phyloP scores from a whole-genome alignment of 768 basidiomycete genomes.

The Gyrodon lividus region DNA sequence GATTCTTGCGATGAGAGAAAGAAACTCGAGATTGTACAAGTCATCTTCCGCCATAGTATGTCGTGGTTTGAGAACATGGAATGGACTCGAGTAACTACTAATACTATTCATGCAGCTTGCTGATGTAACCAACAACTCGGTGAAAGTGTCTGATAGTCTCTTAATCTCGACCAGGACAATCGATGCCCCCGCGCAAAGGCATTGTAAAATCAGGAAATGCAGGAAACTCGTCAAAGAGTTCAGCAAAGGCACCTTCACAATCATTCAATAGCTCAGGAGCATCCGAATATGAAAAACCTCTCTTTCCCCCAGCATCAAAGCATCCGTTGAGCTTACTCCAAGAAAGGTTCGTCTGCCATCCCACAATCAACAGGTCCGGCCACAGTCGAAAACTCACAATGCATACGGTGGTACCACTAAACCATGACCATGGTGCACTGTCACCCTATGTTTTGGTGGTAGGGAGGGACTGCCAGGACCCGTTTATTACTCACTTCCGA shows the following conservation, averaged over 20 bases:
- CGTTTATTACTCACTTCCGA: neutral
- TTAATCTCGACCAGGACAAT: neutral
- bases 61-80: constrained; percentile 8
- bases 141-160: neutral
- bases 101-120: constrained; percentile 4
- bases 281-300: constrained; percentile 47
- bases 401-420: neutral
- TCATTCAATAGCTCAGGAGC: constrained; percentile 14
- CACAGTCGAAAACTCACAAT: neutral
- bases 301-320: constrained; percentile 86
- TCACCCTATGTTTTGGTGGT: neutral
- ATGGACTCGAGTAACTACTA: neutral
- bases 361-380: neutral
- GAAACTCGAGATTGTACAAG: constrained; percentile 88
- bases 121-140: constrained; percentile 16
- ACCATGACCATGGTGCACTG: too few species aligned
- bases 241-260: constrained; percentile 11
- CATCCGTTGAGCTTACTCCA: constrained; percentile 75
- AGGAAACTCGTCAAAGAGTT: constrained; percentile 75
- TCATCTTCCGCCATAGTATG: constrained; percentile 63
- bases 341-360: constrained; percentile 56
- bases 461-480: too few species aligned
- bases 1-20: constrained; percentile 89
- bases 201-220: constrained; percentile 88
- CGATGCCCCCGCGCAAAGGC: constrained; percentile 67